Evolutionary conservation across 2,329 filamentous ascomycete species (phyloP).

Genomic region (Diplocarpon mali): DNA sequence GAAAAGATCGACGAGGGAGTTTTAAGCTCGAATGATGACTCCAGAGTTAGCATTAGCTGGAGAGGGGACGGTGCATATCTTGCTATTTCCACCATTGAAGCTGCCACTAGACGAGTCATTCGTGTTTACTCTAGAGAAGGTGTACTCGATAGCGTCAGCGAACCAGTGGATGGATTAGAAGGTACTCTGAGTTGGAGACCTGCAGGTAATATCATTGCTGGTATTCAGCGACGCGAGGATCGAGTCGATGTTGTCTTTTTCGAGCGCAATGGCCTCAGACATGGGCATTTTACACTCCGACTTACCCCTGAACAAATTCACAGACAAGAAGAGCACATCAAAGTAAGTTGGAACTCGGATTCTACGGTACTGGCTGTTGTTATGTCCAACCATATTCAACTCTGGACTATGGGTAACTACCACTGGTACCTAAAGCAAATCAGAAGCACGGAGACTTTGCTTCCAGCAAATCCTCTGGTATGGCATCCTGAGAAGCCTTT

Average conservation of each 20-base stretch:
- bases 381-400: slow-evolving; percentile 63
- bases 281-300: slow-evolving; percentile 82
- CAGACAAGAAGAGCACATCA: slow-evolving; percentile 45
- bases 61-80: slow-evolving; percentile 87
- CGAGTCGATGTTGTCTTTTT: slow-evolving; percentile 85
- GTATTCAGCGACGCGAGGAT: slow-evolving; percentile 60
- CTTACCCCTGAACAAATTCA: slow-evolving; percentile 47
- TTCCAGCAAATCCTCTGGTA: slow-evolving; percentile 27
- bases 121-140: slow-evolving; percentile 88
- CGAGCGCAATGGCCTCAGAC: slow-evolving; percentile 92
- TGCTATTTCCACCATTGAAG: slow-evolving; percentile 71
- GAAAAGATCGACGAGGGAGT: slow-evolving; percentile 80
- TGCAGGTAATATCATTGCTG: slow-evolving; percentile 80
- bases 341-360: slow-evolving; percentile 79
- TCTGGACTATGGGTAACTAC: slow-evolving; percentile 97
- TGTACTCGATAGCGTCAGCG: slow-evolving; percentile 81
- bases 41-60: slow-evolving; percentile 70
- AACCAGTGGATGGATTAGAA: slow-evolving; percentile 89
- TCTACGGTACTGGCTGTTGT: slow-evolving; percentile 83
- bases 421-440: slow-evolving; percentile 98
- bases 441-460: slow-evolving; percentile 37
- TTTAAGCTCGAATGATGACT: slow-evolving; percentile 64
- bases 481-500: slow-evolving; percentile 88
- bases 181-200: slow-evolving; percentile 83
- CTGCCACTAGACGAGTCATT: slow-evolving; percentile 61